Evolutionary conservation across 1,284 basidiomycete species (phyloP).

Genomic region (Fistulina hepatica): DNA sequence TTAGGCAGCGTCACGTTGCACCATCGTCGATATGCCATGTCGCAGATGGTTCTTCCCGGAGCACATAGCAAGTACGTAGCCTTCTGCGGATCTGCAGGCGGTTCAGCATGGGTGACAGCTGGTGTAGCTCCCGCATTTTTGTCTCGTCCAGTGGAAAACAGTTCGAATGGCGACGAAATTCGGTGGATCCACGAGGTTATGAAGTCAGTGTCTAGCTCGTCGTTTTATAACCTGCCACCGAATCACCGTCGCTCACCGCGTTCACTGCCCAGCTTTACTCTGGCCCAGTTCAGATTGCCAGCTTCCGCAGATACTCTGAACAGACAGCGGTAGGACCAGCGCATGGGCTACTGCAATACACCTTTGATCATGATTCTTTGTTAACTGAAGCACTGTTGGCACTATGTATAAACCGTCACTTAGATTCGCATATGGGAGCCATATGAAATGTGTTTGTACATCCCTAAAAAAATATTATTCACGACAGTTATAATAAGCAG

Average conservation of each 20-base stretch:
- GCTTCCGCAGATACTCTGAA: constrained; percentile 42
- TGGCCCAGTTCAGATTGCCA: constrained; percentile 40
- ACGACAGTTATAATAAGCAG: no score
- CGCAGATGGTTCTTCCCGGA: constrained; percentile 45
- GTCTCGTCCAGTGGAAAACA: constrained; percentile 37
- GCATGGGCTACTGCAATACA: constrained; percentile 51
- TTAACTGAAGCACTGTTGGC: constrained; percentile 54
- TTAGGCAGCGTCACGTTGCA: constrained; percentile 49
- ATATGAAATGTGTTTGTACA: background rate
- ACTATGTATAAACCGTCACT: constrained; percentile 57
- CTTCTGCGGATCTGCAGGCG: background rate
- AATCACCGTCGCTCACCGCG: no score
- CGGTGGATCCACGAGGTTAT: constrained; percentile 36
- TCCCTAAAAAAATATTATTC: no score
- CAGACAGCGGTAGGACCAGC: constrained; percentile 49
- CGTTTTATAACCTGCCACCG: constrained; percentile 5
- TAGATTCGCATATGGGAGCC: background rate
- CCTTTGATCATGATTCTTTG: constrained; percentile 46
- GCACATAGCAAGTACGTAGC: constrained; percentile 33
- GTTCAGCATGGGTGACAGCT: constrained; percentile 9
- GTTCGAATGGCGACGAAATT: constrained; percentile 52
- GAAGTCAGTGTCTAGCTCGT: constrained; percentile 33
- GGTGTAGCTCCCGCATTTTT: constrained; percentile 46
- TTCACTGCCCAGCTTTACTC: constrained; percentile 35
- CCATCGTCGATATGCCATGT: constrained; percentile 44